Percentiles rank a stretch among this genome's conserved stretches.
Evolutionary conservation across 345 rosid genomes (phyloP).

Genomic region (Euphorbia tirucalli): DNA sequence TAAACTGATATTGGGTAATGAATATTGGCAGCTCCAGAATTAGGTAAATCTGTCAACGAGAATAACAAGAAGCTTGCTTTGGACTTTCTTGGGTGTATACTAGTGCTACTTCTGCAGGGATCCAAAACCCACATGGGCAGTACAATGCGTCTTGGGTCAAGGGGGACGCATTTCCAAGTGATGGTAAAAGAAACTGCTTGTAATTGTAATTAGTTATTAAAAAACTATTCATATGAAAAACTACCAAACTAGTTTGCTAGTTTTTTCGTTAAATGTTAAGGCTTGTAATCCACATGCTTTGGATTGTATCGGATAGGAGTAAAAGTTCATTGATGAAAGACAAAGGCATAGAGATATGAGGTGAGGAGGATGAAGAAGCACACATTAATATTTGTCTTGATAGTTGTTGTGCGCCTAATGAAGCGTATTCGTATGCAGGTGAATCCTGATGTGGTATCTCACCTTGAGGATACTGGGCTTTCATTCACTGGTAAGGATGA

Average conservation of each 20-base stretch:
- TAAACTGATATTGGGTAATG: too few species aligned
- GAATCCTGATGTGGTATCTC: conserved; percentile 69
- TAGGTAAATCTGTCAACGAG: too few species aligned
- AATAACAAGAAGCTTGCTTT: too few species aligned
- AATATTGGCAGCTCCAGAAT: too few species aligned
- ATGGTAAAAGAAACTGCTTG: too few species aligned
- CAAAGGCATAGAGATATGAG: conserved; percentile 98
- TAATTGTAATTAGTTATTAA: too few species aligned
- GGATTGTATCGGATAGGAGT: conserved; percentile 55
- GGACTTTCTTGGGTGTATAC: too few species aligned
- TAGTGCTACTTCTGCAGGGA: conserved; percentile 46
- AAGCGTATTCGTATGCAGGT: conserved; percentile 45
- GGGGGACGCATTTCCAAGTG: conserved; percentile 69
- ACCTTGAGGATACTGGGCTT: conserved; percentile 78
- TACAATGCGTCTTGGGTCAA: conserved; percentile 95
- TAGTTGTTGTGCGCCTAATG: conserved; percentile 2
- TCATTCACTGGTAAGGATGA: conserved; percentile 92
- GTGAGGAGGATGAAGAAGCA: conserved; percentile 29
- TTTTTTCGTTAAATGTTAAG: background rate
- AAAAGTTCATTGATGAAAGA: conserved; percentile 62
- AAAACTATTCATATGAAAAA: background rate
- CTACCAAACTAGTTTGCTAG: too few species aligned
- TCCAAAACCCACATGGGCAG: conserved; percentile 99
- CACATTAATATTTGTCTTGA: background rate
- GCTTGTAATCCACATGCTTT: conserved; percentile 5